Conservation (phyloP, 768 basidiomycete species). For the Serendipita sp. region DNA sequence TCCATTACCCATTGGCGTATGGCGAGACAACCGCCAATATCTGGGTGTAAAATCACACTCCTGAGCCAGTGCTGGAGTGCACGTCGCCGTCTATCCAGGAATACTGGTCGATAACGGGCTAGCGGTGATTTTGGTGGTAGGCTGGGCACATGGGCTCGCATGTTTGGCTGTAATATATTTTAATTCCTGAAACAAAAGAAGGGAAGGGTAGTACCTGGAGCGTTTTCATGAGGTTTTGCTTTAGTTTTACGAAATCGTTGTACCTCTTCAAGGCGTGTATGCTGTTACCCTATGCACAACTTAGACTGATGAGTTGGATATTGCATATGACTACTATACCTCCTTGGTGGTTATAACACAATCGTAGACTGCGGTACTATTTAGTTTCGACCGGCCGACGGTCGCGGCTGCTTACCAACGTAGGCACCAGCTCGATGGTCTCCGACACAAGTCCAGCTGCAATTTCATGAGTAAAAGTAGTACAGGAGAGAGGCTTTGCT, state of each 20-base stretch:
- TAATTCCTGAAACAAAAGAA: background rate
- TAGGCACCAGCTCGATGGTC: slow-evolving; percentile 47
- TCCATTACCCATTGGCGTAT: slow-evolving; percentile 5
- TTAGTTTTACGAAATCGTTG: slow-evolving; percentile 44
- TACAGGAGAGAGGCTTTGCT: background rate
- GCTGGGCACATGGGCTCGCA: slow-evolving; percentile 33
- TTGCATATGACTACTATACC: slow-evolving; percentile 14
- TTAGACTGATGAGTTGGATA: slow-evolving; percentile 7
- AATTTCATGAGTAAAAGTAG: slow-evolving; percentile 44
- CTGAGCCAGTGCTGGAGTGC: background rate
- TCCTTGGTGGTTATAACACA: slow-evolving; percentile 54
- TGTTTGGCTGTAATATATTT: slow-evolving; percentile 23
- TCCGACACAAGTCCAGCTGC: slow-evolving; percentile 49
- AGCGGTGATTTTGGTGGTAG: slow-evolving; percentile 58
- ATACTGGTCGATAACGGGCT: slow-evolving; percentile 47
- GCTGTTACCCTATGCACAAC: slow-evolving; percentile 30
- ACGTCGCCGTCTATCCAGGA: slow-evolving; percentile 39
- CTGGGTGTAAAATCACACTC: slow-evolving; percentile 1
- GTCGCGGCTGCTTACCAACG: slow-evolving; percentile 30
- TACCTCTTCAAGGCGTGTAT: slow-evolving; percentile 57
- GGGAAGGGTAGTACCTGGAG: slow-evolving; percentile 31
- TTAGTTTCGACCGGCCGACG: background rate
- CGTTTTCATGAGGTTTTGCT: slow-evolving; percentile 29
- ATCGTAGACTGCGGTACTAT: slow-evolving; percentile 37
- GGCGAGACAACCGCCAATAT: background rate